Conservation (phyloP, 495 filamentous ascomycete species). For the Pseudevernia furfuracea region DNA sequence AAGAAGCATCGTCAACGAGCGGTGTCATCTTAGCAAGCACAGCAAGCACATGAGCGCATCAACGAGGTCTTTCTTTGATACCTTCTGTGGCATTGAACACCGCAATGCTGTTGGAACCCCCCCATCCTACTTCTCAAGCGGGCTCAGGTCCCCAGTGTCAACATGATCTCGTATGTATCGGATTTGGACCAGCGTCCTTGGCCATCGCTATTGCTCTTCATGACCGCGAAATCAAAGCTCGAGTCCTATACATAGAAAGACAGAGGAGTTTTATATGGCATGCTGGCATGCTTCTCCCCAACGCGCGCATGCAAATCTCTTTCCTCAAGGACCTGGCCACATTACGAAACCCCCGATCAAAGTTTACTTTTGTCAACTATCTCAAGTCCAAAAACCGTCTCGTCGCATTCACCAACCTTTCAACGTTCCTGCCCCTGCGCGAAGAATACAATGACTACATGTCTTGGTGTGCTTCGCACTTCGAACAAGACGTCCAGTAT, state of each 20-base stretch:
- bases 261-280: conserved; percentile 86
- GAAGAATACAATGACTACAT: conserved; percentile 94
- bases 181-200: conserved; percentile 88
- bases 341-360: conserved; percentile 73
- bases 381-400: conserved; percentile 70
- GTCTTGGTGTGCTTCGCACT: conserved; percentile 79
- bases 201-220: conserved; percentile 87
- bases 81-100: background rate
- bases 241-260: conserved; percentile 74
- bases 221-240: conserved; percentile 48
- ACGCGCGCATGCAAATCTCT: conserved; percentile 93
- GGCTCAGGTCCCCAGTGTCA: conserved; percentile 39
- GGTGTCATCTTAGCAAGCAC: background rate
- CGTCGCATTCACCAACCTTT: conserved; percentile 80
- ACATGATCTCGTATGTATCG: conserved; percentile 81
- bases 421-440: conserved; percentile 78
- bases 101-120: background rate
- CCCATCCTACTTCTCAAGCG: background rate
- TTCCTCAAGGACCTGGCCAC: conserved; percentile 96
- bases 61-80: background rate
- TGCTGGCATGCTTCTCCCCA: conserved; percentile 86
- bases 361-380: conserved; percentile 96
- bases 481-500: conserved; percentile 72
- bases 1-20: background rate
- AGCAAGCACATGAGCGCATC: background rate